Percentiles rank a stretch among this genome's conserved stretches.
These are phyloP conservation scores for Cucurbitaria berberidis DNA, from an alignment of 2,329 filamentous ascomycete species.

Conservation along the genomic window DNA sequence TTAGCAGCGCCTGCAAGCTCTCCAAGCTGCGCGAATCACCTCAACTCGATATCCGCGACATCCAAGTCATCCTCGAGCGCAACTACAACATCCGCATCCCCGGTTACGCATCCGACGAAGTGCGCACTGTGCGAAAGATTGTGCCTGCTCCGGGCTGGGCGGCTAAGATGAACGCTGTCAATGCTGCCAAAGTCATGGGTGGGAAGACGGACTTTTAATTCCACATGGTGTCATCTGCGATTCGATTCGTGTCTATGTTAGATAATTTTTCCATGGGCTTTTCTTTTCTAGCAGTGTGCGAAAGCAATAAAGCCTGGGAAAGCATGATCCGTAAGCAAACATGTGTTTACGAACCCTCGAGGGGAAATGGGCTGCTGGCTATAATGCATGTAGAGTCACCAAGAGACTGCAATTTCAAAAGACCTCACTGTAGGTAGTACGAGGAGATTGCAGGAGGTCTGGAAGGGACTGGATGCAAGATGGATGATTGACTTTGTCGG, in stretches of 20 bases:
- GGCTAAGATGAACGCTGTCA: constrained; percentile 94
- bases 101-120: constrained; percentile 91
- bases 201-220: constrained; percentile 50
- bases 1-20: constrained; percentile 84
- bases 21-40: constrained; percentile 92
- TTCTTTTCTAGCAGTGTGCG: background rate
- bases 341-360: background rate
- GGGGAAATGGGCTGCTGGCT: too few species aligned
- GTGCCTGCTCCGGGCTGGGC: constrained; percentile 90
- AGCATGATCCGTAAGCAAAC: background rate
- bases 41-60: constrained; percentile 78
- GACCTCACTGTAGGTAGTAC: background rate
- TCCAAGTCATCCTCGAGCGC: constrained; percentile 63
- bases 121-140: constrained; percentile 91
- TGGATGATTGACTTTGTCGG: background rate
- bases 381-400: too few species aligned
- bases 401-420: too few species aligned
- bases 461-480: background rate
- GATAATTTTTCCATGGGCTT: too few species aligned
- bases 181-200: constrained; percentile 80
- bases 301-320: too few species aligned
- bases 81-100: constrained; percentile 82
- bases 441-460: background rate
- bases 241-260: too few species aligned
- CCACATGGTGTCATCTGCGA: too few species aligned